A percentile compares a stretch with the other conserved stretches of the same genome.
Conservation (phyloP, 2,329 filamentous ascomycete species). For the Aschersonia sp. region DNA sequence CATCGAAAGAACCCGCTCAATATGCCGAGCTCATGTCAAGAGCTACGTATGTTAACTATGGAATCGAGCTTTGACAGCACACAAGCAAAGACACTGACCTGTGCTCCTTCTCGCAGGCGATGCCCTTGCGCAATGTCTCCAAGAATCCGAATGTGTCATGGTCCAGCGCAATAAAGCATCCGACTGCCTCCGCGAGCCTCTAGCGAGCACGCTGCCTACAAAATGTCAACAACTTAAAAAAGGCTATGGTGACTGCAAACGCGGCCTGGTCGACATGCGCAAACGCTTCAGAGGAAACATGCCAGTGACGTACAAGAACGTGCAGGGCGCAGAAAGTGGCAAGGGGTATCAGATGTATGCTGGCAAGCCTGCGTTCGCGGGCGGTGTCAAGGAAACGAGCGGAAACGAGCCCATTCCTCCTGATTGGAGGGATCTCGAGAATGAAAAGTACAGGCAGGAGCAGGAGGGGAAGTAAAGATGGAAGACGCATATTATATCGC, state of each 20-base stretch:
- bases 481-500: too few species aligned
- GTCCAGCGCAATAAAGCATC: slow-evolving; percentile 72
- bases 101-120: slow-evolving; percentile 43
- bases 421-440: slow-evolving; percentile 53
- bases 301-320: slow-evolving; percentile 53
- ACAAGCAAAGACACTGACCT: not conserved
- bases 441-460: slow-evolving; percentile 36
- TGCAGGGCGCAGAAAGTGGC: slow-evolving; percentile 39
- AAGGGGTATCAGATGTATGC: slow-evolving; percentile 63
- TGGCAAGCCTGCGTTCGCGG: slow-evolving; percentile 55
- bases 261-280: slow-evolving; percentile 95
- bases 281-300: slow-evolving; percentile 94
- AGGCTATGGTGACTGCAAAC: slow-evolving; percentile 88
- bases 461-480: slow-evolving; percentile 5
- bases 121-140: slow-evolving; percentile 86
- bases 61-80: not conserved
- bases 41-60: slow-evolving; percentile 60
- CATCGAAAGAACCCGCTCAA: slow-evolving; percentile 11
- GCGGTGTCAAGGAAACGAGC: slow-evolving; percentile 48
- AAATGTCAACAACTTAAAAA: slow-evolving; percentile 89
- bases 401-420: slow-evolving; percentile 48
- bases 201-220: slow-evolving; percentile 67
- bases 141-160: slow-evolving; percentile 94
- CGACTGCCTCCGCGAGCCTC: slow-evolving; percentile 77
- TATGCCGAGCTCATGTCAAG: slow-evolving; percentile 95